A percentile compares a stretch with the other conserved stretches of the same genome.
These are phyloP conservation scores for Miscanthus lutarioriparius DNA, from an alignment of 176 grass and related monocot species.

Conservation along the genomic window DNA sequence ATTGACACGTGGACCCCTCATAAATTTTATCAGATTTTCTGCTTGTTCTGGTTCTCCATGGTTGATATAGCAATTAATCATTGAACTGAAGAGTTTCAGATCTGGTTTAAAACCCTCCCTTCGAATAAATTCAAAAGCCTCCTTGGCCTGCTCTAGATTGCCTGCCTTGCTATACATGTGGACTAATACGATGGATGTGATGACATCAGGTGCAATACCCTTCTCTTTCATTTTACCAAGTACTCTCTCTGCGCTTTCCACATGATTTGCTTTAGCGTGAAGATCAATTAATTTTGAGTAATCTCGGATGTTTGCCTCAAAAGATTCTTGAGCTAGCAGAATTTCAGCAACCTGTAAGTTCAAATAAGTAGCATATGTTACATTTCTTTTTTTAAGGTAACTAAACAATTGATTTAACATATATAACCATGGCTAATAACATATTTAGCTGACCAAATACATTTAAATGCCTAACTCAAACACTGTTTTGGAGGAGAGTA, in stretches of 20 bases:
- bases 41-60: constrained; percentile 50
- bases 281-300: constrained; percentile 83
- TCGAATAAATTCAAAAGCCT: constrained; percentile 55
- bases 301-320: constrained; percentile 64
- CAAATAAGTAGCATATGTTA: constrained; percentile 37
- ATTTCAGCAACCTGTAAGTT: constrained; percentile 70
- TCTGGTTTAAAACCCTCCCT: constrained; percentile 64
- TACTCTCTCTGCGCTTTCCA: constrained; percentile 65
- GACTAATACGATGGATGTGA: constrained; percentile 64
- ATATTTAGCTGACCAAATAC: neutral
- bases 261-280: constrained; percentile 55
- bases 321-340: constrained; percentile 74
- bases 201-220: constrained; percentile 59
- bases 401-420: neutral
- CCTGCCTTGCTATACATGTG: constrained; percentile 77
- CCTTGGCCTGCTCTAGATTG: constrained; percentile 62
- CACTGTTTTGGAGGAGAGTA: neutral
- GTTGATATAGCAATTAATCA: constrained; percentile 70
- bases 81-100: constrained; percentile 55
- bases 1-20: constrained; percentile 13
- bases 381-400: neutral
- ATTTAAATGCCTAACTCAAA: neutral
- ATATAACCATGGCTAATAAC: neutral
- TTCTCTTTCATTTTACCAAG: constrained; percentile 74
- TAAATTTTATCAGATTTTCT: constrained; percentile 36